Evolutionary conservation across 441 rosid genomes (phyloP), one percentile per base, ranked within the genome.

Genomic region (Dalechampia spathulata): DNA sequence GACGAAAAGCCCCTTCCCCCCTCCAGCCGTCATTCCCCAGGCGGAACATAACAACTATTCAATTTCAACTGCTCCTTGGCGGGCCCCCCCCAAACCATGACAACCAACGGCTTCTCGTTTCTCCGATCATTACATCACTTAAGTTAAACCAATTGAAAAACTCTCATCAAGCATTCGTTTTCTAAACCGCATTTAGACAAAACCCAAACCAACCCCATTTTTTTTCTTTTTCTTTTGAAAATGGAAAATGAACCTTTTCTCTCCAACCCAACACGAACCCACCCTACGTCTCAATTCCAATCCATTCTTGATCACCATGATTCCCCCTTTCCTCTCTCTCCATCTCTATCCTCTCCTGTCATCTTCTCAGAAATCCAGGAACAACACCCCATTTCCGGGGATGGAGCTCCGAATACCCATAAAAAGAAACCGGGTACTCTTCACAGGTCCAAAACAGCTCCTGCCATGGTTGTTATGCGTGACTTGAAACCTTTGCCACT

Each of bases 361-460:
- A 59, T 72, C 69, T 69, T 60, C 74, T 64, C 70, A 0, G 82
- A 77, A 64, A 80, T 68, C 50, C 66, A 73, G 58, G 65, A 57
- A 4, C 38, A n/a, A 2, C 52, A 19, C 15, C 30, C 41, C 4
- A 7, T 39, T 5, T 51, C 55, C 34, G 8, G 4, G 13, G 15
- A 21, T 53, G 52, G 49, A 16, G 6, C 37, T 27, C 69, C 70
- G 12, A 23, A 1, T 21, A 3, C 28, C 42, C 34, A 26, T 6
- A 28, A 2, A 42, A 21, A 55, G n/a, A 81, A 68, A 4, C 66
- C 67, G 11, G 65, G 80, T 12, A 58, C 86, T 4, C 89, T 90
- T 48, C 92, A 75, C 48, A 72, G 96, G 13, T 79, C 72, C 49
- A 78, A 66, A 54, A 87, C 98, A 1, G 95, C 98, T 37, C 95